Evolutionary conservation across 129 eudicot species (phyloP).

Genomic region (Calendula officinalis): DNA sequence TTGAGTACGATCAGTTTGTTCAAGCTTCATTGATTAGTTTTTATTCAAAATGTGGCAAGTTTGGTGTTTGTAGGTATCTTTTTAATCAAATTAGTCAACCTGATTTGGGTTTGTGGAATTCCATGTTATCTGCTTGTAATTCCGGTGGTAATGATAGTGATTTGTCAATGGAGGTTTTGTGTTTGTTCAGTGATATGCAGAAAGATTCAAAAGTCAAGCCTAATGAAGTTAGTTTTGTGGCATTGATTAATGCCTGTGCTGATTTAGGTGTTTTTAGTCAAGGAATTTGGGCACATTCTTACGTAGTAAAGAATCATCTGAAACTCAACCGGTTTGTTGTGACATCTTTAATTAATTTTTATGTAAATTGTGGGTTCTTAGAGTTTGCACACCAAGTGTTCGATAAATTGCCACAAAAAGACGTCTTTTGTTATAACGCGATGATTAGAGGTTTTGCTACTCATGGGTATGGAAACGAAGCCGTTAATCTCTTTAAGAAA

Average conservation of each 20-base stretch:
- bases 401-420: slow-evolving; percentile 49
- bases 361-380: slow-evolving; percentile 61
- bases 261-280: slow-evolving; percentile 61
- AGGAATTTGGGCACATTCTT: slow-evolving; percentile 72
- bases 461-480: slow-evolving; percentile 57
- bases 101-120: slow-evolving; percentile 74
- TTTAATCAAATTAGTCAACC: slow-evolving; percentile 48
- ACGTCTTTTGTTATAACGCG: slow-evolving; percentile 58
- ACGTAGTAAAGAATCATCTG: slow-evolving; percentile 37
- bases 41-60: slow-evolving; percentile 54
- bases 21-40: slow-evolving; percentile 69
- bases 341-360: slow-evolving; percentile 53
- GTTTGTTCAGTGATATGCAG: slow-evolving; percentile 58
- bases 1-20: slow-evolving; percentile 49
- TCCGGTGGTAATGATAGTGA: slow-evolving; percentile 15
- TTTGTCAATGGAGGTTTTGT: slow-evolving; percentile 51
- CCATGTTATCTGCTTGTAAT: slow-evolving; percentile 47
- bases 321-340: slow-evolving; percentile 52
- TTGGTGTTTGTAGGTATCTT: slow-evolving; percentile 45
- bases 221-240: slow-evolving; percentile 63
- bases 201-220: slow-evolving; percentile 39
- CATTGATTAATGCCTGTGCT: slow-evolving; percentile 62
- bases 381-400: slow-evolving; percentile 46
- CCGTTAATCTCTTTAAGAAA: slow-evolving; percentile 42
- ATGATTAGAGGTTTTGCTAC: slow-evolving; percentile 67